These are phyloP conservation scores for Xylaria scruposa DNA, from an alignment of 495 filamentous ascomycete genomes.

Conservation along the genomic window DNA sequence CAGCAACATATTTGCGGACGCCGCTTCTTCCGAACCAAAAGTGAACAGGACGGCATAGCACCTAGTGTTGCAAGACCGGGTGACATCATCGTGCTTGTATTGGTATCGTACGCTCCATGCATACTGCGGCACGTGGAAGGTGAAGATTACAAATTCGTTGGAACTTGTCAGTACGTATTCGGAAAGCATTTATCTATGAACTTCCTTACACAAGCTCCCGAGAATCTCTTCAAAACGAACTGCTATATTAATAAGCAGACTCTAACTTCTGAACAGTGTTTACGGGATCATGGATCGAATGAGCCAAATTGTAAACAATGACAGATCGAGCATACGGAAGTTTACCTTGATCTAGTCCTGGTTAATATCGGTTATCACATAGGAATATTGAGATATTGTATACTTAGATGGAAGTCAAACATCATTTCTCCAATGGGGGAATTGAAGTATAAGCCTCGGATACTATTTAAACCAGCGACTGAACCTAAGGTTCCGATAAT, in stretches of 20 bases:
- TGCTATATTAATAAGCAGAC: not conserved
- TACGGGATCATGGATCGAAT: constrained; percentile 1
- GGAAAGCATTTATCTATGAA: not conserved
- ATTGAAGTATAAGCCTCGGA: no score
- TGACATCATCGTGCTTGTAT: not conserved
- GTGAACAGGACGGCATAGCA: not conserved
- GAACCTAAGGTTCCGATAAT: no score
- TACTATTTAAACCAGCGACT: no score
- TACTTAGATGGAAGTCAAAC: no score
- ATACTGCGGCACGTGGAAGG: not conserved
- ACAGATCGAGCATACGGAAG: not conserved
- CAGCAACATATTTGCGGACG: not conserved
- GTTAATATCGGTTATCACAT: no score
- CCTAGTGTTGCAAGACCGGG: not conserved
- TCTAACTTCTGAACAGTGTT: not conserved
- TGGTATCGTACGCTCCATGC: not conserved
- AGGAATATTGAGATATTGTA: not conserved
- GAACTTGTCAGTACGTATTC: not conserved
- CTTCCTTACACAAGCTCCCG: not conserved
- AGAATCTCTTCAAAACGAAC: not conserved
- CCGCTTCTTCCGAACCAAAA: constrained; percentile 3
- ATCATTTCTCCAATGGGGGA: no score
- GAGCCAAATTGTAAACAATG: not conserved
- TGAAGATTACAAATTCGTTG: not conserved
- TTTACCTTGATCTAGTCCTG: not conserved